Evolutionary conservation across 345 rosid genomes (phyloP), one percentile per base, ranked within the genome.

Genomic region (Pugionium dolabratum): DNA sequence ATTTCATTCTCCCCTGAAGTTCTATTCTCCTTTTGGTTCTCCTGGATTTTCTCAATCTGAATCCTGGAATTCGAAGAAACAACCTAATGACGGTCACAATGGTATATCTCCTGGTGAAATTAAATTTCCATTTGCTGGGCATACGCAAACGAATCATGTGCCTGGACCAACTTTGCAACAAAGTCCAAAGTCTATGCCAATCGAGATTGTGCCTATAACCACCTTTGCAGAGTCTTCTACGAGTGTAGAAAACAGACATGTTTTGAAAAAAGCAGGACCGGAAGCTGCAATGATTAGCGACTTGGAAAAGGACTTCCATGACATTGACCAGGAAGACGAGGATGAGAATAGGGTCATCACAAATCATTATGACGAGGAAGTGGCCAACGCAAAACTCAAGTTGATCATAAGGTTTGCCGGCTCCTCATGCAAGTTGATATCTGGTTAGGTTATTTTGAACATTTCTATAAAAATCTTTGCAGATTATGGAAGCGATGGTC

Each of bases 401-500:
- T 76, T 88, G 85, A 86, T 88, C 67, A 70, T 86, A 70, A 88
- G 97, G 99, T 94, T 72, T 59, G 65, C 37, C 54, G 60, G 69
- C 76, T 73, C 45, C 45, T 67, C 58, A 35, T 25, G 35, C 54
- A 46, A 28, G 57, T 54, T 67, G 48, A 47, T 58, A 9, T 6
- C 41, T 39, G 63, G 41, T n/a, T n/a, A 33, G 25, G 4, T 41
- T 51, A 7, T 4, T 67, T 28, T 44, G 9, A 54, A 52, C 69
- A 33, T 53, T 51, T 25, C 54, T 39, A 7, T 64, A 63, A 45
- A 56, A 68, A 41, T 58, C 62, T 71, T 76, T 55, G 58, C 80
- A 94, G 97, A 79, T 75, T 89, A 66, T 90, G 99, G 99, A 90
- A 82, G 63, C 81, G 91, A 66, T 89, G 79, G 33, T 65, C 91